Conservation (phyloP, 2,329 filamentous ascomycete genomes). For the Metarhizium sp. region DNA sequence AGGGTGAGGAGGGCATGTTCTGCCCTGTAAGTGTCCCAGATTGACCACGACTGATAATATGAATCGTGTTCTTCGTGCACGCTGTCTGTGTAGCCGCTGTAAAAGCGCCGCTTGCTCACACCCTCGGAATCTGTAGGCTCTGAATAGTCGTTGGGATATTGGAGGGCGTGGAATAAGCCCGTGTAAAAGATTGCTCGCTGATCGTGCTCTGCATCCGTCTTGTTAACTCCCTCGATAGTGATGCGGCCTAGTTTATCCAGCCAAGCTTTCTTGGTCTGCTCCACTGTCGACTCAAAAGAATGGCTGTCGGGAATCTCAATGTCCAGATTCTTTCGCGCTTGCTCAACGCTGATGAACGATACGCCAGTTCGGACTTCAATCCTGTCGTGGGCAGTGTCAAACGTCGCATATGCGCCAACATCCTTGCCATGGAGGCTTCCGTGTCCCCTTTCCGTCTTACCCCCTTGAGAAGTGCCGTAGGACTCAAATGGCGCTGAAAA, state of each 20-base stretch:
- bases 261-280: slow-evolving; percentile 31
- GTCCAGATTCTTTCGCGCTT: slow-evolving; percentile 34
- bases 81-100: slow-evolving; percentile 37
- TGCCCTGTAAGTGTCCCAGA: slow-evolving; percentile 39
- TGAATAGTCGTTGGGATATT: slow-evolving; percentile 38
- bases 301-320: slow-evolving; percentile 27
- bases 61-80: slow-evolving; percentile 30
- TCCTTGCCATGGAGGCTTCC: slow-evolving; percentile 22
- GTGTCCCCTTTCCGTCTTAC: slow-evolving; percentile 13
- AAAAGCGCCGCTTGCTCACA: slow-evolving; percentile 22
- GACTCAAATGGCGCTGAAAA: slow-evolving; percentile 32
- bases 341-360: slow-evolving; percentile 36
- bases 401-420: slow-evolving; percentile 31
- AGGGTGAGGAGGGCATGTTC: slow-evolving; percentile 35
- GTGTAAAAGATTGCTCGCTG: slow-evolving; percentile 37
- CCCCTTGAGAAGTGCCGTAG: slow-evolving; percentile 25
- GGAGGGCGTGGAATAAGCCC: slow-evolving; percentile 34
- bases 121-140: slow-evolving; percentile 24
- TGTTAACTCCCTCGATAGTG: slow-evolving; percentile 31
- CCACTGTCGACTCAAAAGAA: slow-evolving; percentile 28
- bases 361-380: slow-evolving; percentile 37
- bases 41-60: slow-evolving; percentile 41
- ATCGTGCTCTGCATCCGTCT: slow-evolving; percentile 29
- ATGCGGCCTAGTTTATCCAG: slow-evolving; percentile 34
- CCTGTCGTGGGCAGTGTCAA: slow-evolving; percentile 16